phyloP scores from a whole-genome alignment of 177 flowering plant species.

The Vitis hybrid region DNA sequence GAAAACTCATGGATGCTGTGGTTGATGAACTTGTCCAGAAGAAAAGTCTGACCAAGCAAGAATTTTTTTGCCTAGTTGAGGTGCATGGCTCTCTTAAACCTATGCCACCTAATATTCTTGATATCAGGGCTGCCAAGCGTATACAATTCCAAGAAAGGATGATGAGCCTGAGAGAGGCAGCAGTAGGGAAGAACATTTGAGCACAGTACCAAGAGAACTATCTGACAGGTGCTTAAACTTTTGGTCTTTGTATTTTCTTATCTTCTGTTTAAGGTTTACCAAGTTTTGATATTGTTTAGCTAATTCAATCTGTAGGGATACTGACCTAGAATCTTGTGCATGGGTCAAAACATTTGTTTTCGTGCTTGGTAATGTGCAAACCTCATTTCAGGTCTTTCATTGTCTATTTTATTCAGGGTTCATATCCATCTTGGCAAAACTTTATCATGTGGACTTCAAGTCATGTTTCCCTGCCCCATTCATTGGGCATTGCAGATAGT shows the following conservation, averaged over 20 bases:
- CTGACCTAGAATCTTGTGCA: too few species aligned
- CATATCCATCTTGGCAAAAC: too few species aligned
- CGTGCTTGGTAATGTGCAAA: too few species aligned
- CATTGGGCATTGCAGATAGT: too few species aligned
- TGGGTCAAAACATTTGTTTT: too few species aligned
- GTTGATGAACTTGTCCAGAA: constrained; percentile 69
- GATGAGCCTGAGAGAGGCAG: constrained; percentile 32
- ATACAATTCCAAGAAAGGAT: constrained; percentile 46
- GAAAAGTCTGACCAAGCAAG: constrained; percentile 74
- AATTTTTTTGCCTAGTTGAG: constrained; percentile 65
- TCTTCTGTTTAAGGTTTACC: not conserved
- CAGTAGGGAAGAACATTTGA: constrained; percentile 27
- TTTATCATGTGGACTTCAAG: too few species aligned
- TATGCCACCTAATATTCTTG: constrained; percentile 57
- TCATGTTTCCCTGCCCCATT: too few species aligned
- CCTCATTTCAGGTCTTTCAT: too few species aligned
- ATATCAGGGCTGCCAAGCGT: constrained; percentile 57
- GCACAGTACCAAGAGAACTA: constrained; percentile 3
- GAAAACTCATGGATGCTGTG: constrained; percentile 66
- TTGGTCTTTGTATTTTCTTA: not conserved
- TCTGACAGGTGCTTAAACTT: not conserved
- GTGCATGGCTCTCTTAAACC: constrained; percentile 61
- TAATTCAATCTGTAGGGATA: too few species aligned
- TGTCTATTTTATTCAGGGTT: too few species aligned
- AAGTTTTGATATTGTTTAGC: too few species aligned